These are phyloP conservation scores for Coccomyxa subellipsoidea DNA, from an alignment of 163 green algal species.

Conservation along the genomic window DNA sequence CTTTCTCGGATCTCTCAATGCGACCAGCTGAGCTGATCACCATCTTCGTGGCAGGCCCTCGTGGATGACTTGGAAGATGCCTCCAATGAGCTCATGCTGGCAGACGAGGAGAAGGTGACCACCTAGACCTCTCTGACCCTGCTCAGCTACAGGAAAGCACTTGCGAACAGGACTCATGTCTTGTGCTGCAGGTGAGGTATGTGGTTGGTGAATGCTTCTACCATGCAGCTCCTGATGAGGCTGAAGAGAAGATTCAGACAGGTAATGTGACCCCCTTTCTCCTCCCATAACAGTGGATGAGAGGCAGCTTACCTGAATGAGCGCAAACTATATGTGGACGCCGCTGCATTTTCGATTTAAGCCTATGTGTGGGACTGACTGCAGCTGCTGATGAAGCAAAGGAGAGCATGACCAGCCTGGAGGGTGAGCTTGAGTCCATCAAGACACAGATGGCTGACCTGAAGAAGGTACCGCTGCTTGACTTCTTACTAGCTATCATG, in stretches of 20 bases:
- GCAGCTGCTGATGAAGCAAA: background rate
- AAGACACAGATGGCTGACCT: background rate
- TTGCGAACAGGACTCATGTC: background rate
- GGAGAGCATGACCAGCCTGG: background rate
- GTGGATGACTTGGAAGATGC: slow-evolving; percentile 83
- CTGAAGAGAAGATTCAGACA: slow-evolving; percentile 3
- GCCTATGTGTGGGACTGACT: background rate
- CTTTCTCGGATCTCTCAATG: too few species aligned
- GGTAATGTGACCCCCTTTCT: background rate
- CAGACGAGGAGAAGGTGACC: slow-evolving; percentile 66
- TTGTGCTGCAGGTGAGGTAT: slow-evolving; percentile 1
- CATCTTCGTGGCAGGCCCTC: slow-evolving; percentile 37
- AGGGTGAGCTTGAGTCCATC: background rate
- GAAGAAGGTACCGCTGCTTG: background rate
- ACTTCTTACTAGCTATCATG: background rate
- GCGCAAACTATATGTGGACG: background rate
- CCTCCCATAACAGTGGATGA: background rate
- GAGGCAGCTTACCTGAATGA: background rate
- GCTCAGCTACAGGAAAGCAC: background rate
- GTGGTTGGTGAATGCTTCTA: slow-evolving; percentile 11
- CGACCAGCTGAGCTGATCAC: too few species aligned
- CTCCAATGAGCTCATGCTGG: slow-evolving; percentile 81
- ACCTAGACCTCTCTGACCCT: background rate
- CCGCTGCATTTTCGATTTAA: background rate
- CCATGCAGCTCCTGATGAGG: background rate